These are phyloP conservation scores for Diplodia seriata DNA, from an alignment of 2,329 filamentous ascomycete species.

Conservation along the genomic window DNA sequence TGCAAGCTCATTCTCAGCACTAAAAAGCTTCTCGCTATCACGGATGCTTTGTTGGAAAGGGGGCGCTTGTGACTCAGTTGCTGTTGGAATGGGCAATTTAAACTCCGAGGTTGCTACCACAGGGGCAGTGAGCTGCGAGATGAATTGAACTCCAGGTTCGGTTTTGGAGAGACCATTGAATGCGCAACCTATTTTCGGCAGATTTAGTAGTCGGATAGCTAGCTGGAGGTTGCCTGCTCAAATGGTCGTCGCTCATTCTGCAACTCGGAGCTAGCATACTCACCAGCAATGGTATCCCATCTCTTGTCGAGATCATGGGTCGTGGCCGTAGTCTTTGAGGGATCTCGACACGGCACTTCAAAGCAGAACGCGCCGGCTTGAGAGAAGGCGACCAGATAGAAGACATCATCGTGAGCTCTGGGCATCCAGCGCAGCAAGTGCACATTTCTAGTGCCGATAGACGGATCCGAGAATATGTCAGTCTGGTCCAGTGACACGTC, in stretches of 20 bases:
- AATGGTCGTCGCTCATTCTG: not conserved
- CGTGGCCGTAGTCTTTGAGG: constrained; percentile 36
- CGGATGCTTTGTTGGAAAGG: constrained; percentile 52
- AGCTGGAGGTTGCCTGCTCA: not conserved
- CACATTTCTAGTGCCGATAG: constrained; percentile 9
- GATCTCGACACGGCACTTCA: constrained; percentile 39
- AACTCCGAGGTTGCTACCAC: constrained; percentile 43
- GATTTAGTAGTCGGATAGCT: constrained; percentile 16
- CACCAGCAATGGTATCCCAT: constrained; percentile 52
- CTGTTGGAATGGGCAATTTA: constrained; percentile 36
- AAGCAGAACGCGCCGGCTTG: constrained; percentile 40
- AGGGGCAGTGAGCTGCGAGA: constrained; percentile 47
- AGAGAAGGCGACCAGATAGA: constrained; percentile 45
- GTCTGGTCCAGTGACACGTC: not conserved
- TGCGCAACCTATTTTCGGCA: constrained; percentile 41
- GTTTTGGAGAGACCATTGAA: constrained; percentile 36
- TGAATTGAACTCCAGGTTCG: constrained; percentile 44
- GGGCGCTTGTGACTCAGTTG: constrained; percentile 36
- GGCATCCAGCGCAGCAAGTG: constrained; percentile 31
- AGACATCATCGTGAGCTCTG: constrained; percentile 20
- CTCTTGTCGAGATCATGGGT: constrained; percentile 49
- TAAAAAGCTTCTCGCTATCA: constrained; percentile 52
- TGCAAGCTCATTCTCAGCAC: constrained; percentile 58
- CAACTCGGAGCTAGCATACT: not conserved
- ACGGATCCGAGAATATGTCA: constrained; percentile 5